Base-by-base conservation (phyloP, 352 stramenopile genomes). In the Globisporangium recalcitrans region DNA sequence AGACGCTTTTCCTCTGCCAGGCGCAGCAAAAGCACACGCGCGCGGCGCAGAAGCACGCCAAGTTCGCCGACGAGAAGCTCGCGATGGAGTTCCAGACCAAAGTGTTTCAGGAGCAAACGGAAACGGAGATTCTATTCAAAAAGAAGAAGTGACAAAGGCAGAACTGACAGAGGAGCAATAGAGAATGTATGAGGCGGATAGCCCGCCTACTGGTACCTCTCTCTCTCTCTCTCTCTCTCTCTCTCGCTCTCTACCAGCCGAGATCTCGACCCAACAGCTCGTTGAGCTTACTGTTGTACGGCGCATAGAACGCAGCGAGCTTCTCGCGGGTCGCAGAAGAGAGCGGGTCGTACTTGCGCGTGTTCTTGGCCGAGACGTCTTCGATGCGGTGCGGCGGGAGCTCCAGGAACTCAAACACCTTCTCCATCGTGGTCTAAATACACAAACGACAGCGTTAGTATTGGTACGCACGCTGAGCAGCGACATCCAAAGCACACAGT, bases 321-420 rank as follows among this genome's bases (percentile, higher is more conserved):
- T 84, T 90, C 44, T 68, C 69, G 22, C 76, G 73, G 16, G 82
- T 82, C 21, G 62, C 73, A 2, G 75, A 46, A 9, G 77, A 65
- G 52, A 97, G 73, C 6, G 87, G 79, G 14, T 88, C 76, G 67
- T 97, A 97, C 62, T 83, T 81, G 65, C 90, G 83, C 40, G 82
- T 90, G 67, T 97, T 97, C 65, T 97, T 96, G 42, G 89, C 77
- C 29, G 76, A 80, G 19, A 64, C 77, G 65, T 97, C 85, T 52
- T 89, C 74, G 38, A 96, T 95, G 40, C 73, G 74, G 62, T 93
- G 81, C 47, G 84, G 76, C 8, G 88, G 85, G n/a, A 96, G 61
- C 21, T 91, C 86, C 26, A 97, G 63, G 56, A 96, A 96, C 21
- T 72, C 65, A 61, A 95, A 96, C 26, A 97, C 85, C 32, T 80